Percentiles rank a stretch among this genome's conserved stretches.
phyloP scores from a whole-genome alignment of 1,284 basidiomycete genomes.

The Ceratobasidium sp. region DNA sequence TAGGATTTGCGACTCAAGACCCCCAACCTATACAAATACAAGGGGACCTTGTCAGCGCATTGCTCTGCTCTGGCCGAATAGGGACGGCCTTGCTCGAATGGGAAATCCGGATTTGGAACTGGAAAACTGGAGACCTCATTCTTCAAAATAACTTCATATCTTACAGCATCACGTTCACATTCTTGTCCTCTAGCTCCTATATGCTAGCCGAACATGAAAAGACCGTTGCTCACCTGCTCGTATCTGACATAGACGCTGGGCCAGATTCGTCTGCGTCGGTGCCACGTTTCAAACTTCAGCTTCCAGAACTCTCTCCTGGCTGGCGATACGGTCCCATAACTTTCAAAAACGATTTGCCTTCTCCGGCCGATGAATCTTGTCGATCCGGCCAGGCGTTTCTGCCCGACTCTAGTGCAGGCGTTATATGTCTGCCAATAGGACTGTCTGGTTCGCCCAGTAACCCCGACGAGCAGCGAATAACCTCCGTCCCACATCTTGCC shows the following conservation, averaged over 20 bases:
- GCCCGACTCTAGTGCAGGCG: slow-evolving; percentile 22
- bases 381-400: slow-evolving; percentile 9
- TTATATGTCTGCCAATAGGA: slow-evolving; percentile 23
- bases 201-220: slow-evolving; percentile 7
- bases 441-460: slow-evolving; percentile 7
- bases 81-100: slow-evolving; percentile 1
- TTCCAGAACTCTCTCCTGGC: slow-evolving; percentile 27
- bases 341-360: slow-evolving; percentile 38
- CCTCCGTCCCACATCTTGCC: slow-evolving; percentile 13
- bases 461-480: background rate
- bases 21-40: slow-evolving; percentile 40
- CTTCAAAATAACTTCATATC: slow-evolving; percentile 5
- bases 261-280: background rate
- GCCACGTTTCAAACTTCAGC: slow-evolving; percentile 28
- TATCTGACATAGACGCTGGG: slow-evolving; percentile 3
- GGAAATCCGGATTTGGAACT: slow-evolving; percentile 34
- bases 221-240: background rate
- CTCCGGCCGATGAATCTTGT: slow-evolving; percentile 14
- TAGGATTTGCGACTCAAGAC: slow-evolving; percentile 29
- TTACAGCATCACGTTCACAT: slow-evolving; percentile 11
- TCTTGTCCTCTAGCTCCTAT: slow-evolving; percentile 17
- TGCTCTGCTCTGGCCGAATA: slow-evolving; percentile 16
- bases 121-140: slow-evolving; percentile 24
- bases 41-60: slow-evolving; percentile 13
- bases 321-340: slow-evolving; percentile 26